These are phyloP conservation scores for Uromyces viciae-fabae DNA, from an alignment of 1,284 basidiomycete species.

Conservation along the genomic window DNA sequence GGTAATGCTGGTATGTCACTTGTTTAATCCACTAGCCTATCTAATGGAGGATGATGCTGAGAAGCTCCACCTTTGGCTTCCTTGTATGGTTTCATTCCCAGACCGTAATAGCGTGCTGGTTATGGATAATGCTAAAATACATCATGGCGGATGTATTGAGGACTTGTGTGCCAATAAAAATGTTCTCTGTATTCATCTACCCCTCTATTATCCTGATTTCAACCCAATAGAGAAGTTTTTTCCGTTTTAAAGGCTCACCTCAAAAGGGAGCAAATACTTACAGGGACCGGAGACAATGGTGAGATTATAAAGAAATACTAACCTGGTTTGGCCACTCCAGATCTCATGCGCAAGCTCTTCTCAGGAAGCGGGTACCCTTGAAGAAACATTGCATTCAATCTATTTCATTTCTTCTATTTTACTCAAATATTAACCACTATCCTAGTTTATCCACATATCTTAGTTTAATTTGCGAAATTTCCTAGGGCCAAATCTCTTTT, in stretches of 20 bases:
- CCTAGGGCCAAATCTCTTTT: too few species aligned
- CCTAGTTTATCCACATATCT: too few species aligned
- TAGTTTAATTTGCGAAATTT: too few species aligned
- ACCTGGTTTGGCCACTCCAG: background rate
- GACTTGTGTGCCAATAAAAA: background rate
- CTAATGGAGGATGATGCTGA: background rate
- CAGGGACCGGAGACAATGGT: background rate
- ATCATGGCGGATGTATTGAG: background rate
- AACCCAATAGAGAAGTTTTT: conserved; percentile 6
- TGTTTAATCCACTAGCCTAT: background rate
- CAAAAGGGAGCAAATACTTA: background rate
- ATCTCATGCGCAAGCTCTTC: too few species aligned
- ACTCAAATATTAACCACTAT: too few species aligned
- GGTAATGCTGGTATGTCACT: background rate
- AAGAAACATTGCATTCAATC: too few species aligned
- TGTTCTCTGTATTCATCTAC: background rate
- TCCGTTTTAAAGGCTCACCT: background rate
- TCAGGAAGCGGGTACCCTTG: too few species aligned
- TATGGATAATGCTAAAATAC: background rate
- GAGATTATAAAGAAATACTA: background rate
- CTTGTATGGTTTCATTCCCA: background rate
- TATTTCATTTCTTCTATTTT: too few species aligned
- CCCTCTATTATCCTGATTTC: background rate
- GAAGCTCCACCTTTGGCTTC: background rate
- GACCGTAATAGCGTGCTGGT: background rate